Evolutionary conservation across 331 rosid species (phyloP).

Genomic region (Arachis monticola): DNA sequence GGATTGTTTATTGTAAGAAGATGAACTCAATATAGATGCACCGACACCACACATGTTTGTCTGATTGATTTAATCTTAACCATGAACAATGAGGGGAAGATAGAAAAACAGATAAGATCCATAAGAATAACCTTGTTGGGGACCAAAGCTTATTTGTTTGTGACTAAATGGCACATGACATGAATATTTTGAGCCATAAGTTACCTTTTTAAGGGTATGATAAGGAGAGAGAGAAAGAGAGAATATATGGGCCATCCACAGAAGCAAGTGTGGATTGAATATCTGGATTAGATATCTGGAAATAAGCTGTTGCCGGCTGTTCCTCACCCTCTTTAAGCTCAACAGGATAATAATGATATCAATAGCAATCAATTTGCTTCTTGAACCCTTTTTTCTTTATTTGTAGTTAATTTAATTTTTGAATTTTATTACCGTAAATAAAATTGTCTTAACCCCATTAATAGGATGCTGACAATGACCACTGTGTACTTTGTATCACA

Average conservation of each 20-base stretch:
- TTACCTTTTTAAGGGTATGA: constrained; percentile 33
- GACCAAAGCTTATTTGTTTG: constrained; percentile 29
- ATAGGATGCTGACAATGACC: too few relatives aligned
- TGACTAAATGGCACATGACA: constrained; percentile 31
- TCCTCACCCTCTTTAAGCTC: constrained; percentile 32
- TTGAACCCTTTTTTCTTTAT: too few relatives aligned
- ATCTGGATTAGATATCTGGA: constrained; percentile 48
- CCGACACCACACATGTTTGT: constrained; percentile 21
- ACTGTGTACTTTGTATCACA: too few relatives aligned
- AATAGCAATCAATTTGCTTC: too few relatives aligned
- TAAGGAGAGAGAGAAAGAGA: constrained; percentile 36
- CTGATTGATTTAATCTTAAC: constrained; percentile 36
- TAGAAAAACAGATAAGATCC: constrained; percentile 13
- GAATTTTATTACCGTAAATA: too few relatives aligned
- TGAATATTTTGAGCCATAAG: constrained; percentile 43
- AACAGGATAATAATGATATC: constrained; percentile 52
- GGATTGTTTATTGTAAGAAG: not conserved
- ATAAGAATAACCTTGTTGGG: constrained; percentile 32
- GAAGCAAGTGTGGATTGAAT: constrained; percentile 37
- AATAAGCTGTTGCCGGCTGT: constrained; percentile 49
- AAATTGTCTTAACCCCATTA: too few relatives aligned
- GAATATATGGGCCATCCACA: constrained; percentile 34
- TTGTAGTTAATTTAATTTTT: too few relatives aligned
- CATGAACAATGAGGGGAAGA: constrained; percentile 23
- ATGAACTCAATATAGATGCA: constrained; percentile 46